These are phyloP conservation scores for Croton setiger DNA, from an alignment of 441 rosid species.

Conservation along the genomic window DNA sequence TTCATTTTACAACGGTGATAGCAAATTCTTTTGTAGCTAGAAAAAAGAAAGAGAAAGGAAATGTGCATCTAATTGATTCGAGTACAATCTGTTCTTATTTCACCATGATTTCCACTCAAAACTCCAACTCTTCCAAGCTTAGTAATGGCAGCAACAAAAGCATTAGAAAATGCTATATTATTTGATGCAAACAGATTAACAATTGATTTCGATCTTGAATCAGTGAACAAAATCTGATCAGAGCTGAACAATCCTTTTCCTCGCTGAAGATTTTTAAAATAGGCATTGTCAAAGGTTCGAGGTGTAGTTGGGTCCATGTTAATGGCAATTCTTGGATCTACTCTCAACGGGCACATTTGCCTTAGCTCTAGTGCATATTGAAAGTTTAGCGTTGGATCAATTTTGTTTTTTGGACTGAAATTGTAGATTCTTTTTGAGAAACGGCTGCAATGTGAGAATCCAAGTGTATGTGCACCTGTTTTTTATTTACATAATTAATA, in stretches of 20 bases:
- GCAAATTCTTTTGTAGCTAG: too few relatives aligned
- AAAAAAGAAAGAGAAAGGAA: too few relatives aligned
- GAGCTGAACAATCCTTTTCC: slow-evolving; percentile 81
- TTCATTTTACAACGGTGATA: too few relatives aligned
- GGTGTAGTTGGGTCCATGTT: slow-evolving; percentile 90
- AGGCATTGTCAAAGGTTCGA: slow-evolving; percentile 57
- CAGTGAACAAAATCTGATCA: slow-evolving; percentile 69
- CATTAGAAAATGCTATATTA: slow-evolving; percentile 43
- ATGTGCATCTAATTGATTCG: background rate
- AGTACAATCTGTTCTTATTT: slow-evolving; percentile 13
- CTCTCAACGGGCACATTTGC: slow-evolving; percentile 56
- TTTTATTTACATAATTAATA: background rate
- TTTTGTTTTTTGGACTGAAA: slow-evolving; percentile 40
- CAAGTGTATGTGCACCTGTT: slow-evolving; percentile 81
- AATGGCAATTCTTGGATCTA: slow-evolving; percentile 70
- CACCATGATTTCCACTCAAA: slow-evolving; percentile 40
- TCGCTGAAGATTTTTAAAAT: slow-evolving; percentile 61
- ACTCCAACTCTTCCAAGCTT: slow-evolving; percentile 77
- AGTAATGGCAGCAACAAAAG: slow-evolving; percentile 62
- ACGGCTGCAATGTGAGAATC: slow-evolving; percentile 70
- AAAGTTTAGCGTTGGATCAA: slow-evolving; percentile 63
- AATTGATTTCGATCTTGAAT: slow-evolving; percentile 51
- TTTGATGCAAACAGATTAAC: slow-evolving; percentile 59
- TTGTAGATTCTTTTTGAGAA: slow-evolving; percentile 62
- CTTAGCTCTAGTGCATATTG: slow-evolving; percentile 55